Base-by-base conservation (phyloP, 306 rosid genomes). In the Quercus aquifolioides region DNA sequence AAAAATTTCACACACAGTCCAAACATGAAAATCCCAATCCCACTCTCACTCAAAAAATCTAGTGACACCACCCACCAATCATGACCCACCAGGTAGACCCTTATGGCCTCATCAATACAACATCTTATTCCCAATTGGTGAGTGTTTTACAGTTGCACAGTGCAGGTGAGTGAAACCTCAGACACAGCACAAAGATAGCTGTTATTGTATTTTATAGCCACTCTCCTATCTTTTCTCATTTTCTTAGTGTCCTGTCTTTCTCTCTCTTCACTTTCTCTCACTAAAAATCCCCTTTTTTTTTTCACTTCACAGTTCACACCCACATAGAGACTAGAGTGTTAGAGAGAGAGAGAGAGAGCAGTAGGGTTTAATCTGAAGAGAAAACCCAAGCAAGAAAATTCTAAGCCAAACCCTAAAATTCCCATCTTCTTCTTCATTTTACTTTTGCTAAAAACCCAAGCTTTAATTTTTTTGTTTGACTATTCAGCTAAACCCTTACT, bases 291-390 rank as follows among this genome's bases (percentile, higher is more conserved):
- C 74, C 20, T 6, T 38, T 55, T 81, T 35, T 59, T 80, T 85
- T 70, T 81, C 83, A 78, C 80, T 79, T 23, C 43, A 38, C 69
- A 43, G 71, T 60, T 58, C 55, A 43, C 71, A 15, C 71, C 43
- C 59, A 74, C 85, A 74, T 18, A 58, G 33, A 41, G 46, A 41
- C 46, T 41, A 41, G 12, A 41, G 46, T 41, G 46, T 8, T 2
- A 38, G 43, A 38, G 43, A 38, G 10, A 38, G 41, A 33, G n/a
- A 70, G 82, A 46, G 71, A 73, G 76, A 64, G 73, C 71, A 67
- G 91, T 85, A 87, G 92, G 94, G 91, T 86, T 90, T 78, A 75
- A 76, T 80, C 80, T 84, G 82, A 79, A 77, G 82, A 78, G 86
- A 75, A 49, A 73, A 80, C 82, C 85, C 43, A 21, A 79, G 23